Evolutionary conservation across 2,329 filamentous ascomycete species (phyloP), one percentile per base, ranked within the genome.

Genomic region (Trichoderma afroharzianum): DNA sequence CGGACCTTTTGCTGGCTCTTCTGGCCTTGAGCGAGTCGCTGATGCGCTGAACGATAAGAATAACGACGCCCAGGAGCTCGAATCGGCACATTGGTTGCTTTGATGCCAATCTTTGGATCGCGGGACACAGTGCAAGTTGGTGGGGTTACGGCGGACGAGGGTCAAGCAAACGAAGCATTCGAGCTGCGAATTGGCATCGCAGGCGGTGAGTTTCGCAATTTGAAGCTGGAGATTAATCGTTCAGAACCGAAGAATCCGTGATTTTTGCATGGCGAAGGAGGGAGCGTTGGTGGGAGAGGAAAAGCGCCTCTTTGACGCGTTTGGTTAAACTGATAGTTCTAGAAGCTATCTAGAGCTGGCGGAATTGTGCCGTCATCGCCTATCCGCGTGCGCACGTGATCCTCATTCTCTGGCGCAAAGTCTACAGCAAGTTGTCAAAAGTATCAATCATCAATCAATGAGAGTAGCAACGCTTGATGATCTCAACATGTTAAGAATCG

Each of bases 21-120:
- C 76, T 81, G 64, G 80, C 79, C 70, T 77, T 79, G 69, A 84
- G 77, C 39, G 77, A 80, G 76, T 84, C 80, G 74, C 79, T 74
- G 68, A 87, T 81, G 73, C 84, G 80, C 75, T 84, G 83, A 32
- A 84, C 74, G 50, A 84, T 79, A 74, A 88, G 81, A 71, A 88
- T 83, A 50, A 87, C 80, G 57, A 82, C 82, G 32, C 86, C 86
- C 32, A 88, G 75, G 24, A 86, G 82, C 79, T 88, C 86, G 77
- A 85, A 86, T 21, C 86, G 85, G 80, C 86, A 88, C 86, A 88
- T 88, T 75, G 74, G 74, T 58, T 24, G 62, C 71, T 67, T 59
- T 58, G 30, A 43, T 33, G 62, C 71, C 14, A 53, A 43, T 36
- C 7, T 11, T 39, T 57, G 53, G 64, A 43, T 70, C 68, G 59